A percentile compares a stretch with the other conserved stretches of the same genome.
Conservation (phyloP, 306 rosid species). For the Medicago ruthenica region DNA sequence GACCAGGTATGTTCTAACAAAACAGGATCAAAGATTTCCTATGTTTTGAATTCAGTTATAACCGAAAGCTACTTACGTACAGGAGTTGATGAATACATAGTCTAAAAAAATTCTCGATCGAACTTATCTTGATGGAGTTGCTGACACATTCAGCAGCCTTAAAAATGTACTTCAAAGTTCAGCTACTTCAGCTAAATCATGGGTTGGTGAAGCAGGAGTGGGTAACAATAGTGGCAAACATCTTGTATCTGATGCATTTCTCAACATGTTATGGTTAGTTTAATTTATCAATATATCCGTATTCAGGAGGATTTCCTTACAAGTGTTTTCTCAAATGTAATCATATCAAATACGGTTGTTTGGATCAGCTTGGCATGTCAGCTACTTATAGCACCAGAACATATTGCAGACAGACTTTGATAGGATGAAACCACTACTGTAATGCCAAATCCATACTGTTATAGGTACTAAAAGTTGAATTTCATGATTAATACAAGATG, state of each 20-base stretch:
- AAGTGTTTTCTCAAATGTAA: neutral
- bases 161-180: constrained; percentile 55
- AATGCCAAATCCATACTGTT: constrained; percentile 77
- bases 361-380: constrained; percentile 93
- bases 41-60: constrained; percentile 26
- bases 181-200: constrained; percentile 61
- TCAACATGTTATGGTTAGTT: constrained; percentile 72
- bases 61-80: constrained; percentile 24
- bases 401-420: constrained; percentile 32
- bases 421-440: constrained; percentile 78
- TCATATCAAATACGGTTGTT: constrained; percentile 56
- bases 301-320: neutral
- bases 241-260: constrained; percentile 77
- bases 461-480: constrained; percentile 45
- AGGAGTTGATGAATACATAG: constrained; percentile 77
- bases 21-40: constrained; percentile 7
- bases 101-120: constrained; percentile 72
- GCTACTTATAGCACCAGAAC: constrained; percentile 76
- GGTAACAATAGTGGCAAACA: constrained; percentile 84
- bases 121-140: constrained; percentile 65
- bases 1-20: constrained; percentile 64
- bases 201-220: constrained; percentile 99
- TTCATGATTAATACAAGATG: neutral
- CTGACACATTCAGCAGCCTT: constrained; percentile 63
- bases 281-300: neutral